Conservation (phyloP, 1,284 basidiomycete species). For the Takashimella koratensis region DNA sequence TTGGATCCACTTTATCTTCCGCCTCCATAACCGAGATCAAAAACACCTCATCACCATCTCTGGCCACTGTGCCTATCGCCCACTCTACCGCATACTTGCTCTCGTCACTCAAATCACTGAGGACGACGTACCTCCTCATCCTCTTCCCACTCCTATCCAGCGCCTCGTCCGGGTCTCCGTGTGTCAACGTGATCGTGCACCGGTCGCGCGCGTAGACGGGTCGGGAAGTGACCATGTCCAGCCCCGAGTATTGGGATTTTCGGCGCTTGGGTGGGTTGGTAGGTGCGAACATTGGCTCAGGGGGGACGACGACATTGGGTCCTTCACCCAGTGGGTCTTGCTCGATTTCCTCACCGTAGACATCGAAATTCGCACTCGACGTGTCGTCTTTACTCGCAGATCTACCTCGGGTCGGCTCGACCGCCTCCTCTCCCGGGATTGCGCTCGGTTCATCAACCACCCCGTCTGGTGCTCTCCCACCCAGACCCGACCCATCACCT, state of each 20-base stretch:
- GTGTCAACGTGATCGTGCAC: slow-evolving; percentile 83
- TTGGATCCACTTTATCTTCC: slow-evolving; percentile 84
- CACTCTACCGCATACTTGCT: slow-evolving; percentile 87
- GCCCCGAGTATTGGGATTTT: slow-evolving; percentile 34
- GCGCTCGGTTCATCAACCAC: neutral
- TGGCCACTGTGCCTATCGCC: slow-evolving; percentile 92
- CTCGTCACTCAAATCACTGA: slow-evolving; percentile 91
- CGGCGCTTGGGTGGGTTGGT: slow-evolving; percentile 18
- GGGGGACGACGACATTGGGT: slow-evolving; percentile 70
- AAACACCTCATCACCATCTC: slow-evolving; percentile 88
- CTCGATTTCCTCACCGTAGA: slow-evolving; percentile 54
- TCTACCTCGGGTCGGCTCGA: slow-evolving; percentile 1
- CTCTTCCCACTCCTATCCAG: slow-evolving; percentile 57
- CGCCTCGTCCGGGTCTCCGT: slow-evolving; percentile 68
- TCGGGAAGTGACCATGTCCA: slow-evolving; percentile 60
- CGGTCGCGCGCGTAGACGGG: slow-evolving; percentile 86
- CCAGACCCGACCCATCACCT: neutral
- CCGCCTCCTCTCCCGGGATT: slow-evolving; percentile 4
- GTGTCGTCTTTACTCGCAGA: slow-evolving; percentile 10
- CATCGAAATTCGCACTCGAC: slow-evolving; percentile 14
- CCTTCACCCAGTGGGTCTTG: slow-evolving; percentile 52
- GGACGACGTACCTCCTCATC: slow-evolving; percentile 74
- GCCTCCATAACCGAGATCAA: slow-evolving; percentile 90
- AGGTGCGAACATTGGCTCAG: slow-evolving; percentile 38
- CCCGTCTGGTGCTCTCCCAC: neutral